Evolutionary conservation across 805 yeast genomes (phyloP).

Genomic region (Deakozyma indianensis): DNA sequence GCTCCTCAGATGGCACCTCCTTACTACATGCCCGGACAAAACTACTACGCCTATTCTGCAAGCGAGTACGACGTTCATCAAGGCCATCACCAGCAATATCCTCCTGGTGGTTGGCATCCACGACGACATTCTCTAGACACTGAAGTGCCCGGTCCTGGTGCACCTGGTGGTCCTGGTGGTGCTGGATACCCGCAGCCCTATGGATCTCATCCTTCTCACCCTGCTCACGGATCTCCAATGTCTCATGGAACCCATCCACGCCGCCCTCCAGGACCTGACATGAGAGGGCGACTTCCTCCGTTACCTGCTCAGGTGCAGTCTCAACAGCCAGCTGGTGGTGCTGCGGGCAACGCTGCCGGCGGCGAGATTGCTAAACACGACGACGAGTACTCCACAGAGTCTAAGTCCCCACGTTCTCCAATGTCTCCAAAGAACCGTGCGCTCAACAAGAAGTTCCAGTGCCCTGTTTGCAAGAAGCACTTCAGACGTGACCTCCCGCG

Average conservation of each 20-base stretch:
- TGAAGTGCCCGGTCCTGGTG: neutral
- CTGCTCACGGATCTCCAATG: neutral
- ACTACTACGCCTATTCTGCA: neutral
- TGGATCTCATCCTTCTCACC: neutral
- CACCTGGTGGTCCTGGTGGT: neutral
- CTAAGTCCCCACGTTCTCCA: slow-evolving; percentile 81
- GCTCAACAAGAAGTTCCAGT: slow-evolving; percentile 17
- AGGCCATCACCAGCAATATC: neutral
- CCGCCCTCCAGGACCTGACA: neutral
- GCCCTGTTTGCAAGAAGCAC: slow-evolving; percentile 38
- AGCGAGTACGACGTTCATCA: neutral
- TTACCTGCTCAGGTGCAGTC: neutral
- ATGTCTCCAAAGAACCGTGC: slow-evolving; percentile 26
- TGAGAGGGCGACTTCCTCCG: neutral
- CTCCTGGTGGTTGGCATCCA: neutral
- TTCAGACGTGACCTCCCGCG: slow-evolving; percentile 48
- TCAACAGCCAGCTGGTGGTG: neutral
- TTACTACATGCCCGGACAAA: neutral
- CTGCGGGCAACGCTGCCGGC: neutral
- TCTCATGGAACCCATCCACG: neutral
- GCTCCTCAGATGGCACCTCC: neutral
- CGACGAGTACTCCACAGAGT: slow-evolving; percentile 44
- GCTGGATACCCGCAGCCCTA: neutral
- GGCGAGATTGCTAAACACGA: neutral
- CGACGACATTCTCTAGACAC: neutral